phyloP scores from a whole-genome alignment of 495 filamentous ascomycete genomes.

The Neurospora discreta region DNA sequence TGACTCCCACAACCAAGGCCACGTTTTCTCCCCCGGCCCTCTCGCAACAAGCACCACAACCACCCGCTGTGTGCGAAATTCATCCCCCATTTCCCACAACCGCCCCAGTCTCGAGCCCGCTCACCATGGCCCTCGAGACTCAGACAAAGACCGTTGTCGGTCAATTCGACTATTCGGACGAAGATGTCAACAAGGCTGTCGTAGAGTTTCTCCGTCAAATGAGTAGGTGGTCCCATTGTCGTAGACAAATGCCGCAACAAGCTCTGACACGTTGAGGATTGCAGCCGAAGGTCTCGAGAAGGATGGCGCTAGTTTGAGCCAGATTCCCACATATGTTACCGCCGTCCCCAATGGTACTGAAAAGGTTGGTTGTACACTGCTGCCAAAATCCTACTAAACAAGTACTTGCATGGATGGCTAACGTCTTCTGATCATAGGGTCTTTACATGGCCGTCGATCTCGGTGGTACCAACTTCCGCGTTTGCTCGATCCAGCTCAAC shows the following conservation, averaged over 20 bases:
- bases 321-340: conserved; percentile 96
- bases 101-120: conserved; percentile 34
- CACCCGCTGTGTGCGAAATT: conserved; percentile 30
- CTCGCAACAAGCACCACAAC: conserved; percentile 15
- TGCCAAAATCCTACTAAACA: neutral
- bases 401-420: neutral
- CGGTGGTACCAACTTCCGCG: conserved; percentile 94
- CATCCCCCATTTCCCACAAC: conserved; percentile 36
- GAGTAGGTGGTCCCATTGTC: conserved; percentile 36
- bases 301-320: conserved; percentile 70
- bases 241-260: neutral
- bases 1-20: conserved; percentile 5
- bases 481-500: conserved; percentile 85
- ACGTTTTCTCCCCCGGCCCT: conserved; percentile 32
- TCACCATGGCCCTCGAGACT: conserved; percentile 50
- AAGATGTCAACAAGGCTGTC: conserved; percentile 68
- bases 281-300: conserved; percentile 70
- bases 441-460: conserved; percentile 94
- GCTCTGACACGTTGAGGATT: neutral
- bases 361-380: conserved; percentile 45
- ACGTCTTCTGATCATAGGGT: conserved; percentile 46
- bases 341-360: conserved; percentile 94
- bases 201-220: conserved; percentile 79
- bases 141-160: conserved; percentile 68
- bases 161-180: conserved; percentile 76